Conservation (phyloP, 345 rosid species). For the Toxicodendron radicans region DNA sequence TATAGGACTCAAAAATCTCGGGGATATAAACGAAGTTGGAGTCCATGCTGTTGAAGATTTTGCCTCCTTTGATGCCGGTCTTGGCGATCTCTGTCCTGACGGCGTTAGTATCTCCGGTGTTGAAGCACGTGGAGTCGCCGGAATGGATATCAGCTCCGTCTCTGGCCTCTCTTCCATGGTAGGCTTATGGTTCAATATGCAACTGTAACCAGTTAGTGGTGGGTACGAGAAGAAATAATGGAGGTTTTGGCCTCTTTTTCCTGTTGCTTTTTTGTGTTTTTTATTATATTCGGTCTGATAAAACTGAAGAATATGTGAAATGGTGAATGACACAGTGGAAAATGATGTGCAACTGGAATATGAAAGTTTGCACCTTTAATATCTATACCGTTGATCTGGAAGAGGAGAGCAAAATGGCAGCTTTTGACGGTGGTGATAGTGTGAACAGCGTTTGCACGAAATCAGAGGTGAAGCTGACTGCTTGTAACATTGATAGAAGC, state of each 20-base stretch:
- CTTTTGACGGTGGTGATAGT: conserved; percentile 17
- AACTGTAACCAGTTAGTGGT: background rate
- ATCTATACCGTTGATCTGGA: conserved; percentile 38
- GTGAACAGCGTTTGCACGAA: background rate
- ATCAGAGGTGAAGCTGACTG: conserved; percentile 30
- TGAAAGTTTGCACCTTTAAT: conserved; percentile 31
- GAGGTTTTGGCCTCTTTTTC: conserved; percentile 9
- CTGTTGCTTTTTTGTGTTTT: background rate
- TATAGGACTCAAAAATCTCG: conserved; percentile 89
- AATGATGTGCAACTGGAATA: conserved; percentile 5
- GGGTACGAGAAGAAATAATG: conserved; percentile 22
- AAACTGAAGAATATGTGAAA: conserved; percentile 16
- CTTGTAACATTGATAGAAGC: background rate
- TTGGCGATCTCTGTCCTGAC: conserved; percentile 95
- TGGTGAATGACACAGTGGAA: background rate
- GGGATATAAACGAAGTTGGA: conserved; percentile 93
- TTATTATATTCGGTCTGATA: conserved; percentile 1
- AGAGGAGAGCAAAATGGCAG: background rate
- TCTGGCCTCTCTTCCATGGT: conserved; percentile 97
- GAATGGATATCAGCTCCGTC: conserved; percentile 91
- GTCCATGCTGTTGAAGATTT: conserved; percentile 91
- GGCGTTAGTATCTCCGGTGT: conserved; percentile 96
- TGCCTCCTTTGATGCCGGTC: conserved; percentile 58
- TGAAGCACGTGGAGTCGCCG: conserved; percentile 91
- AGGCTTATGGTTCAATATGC: background rate